A percentile compares a stretch with the other conserved stretches of the same genome.
phyloP scores from a whole-genome alignment of 2,329 filamentous ascomycete species.

The Teratosphaeria zuluensis region DNA sequence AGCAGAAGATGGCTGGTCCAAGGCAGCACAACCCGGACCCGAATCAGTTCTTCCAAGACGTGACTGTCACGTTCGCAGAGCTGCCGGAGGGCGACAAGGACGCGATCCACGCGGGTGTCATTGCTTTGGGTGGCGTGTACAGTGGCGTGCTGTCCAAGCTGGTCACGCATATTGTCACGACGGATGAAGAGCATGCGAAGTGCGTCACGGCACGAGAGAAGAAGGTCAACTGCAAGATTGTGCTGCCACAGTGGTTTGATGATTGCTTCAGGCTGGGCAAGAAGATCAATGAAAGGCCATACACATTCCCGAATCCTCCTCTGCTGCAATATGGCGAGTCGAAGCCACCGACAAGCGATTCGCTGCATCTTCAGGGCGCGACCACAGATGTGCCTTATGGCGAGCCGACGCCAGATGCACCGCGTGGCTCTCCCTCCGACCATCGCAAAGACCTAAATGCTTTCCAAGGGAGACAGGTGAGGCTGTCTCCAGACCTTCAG shows the following conservation, averaged over 20 bases:
- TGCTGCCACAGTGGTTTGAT: slow-evolving; percentile 96
- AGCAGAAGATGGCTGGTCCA: slow-evolving; percentile 62
- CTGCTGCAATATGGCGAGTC: slow-evolving; percentile 45
- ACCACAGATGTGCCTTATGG: slow-evolving; percentile 37
- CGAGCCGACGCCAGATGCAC: slow-evolving; percentile 30
- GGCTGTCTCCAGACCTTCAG: slow-evolving; percentile 65
- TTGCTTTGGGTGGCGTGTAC: slow-evolving; percentile 82
- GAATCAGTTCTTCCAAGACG: slow-evolving; percentile 76
- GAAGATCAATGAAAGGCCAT: slow-evolving; percentile 80
- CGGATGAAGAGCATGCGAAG: slow-evolving; percentile 65
- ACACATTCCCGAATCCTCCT: slow-evolving; percentile 75
- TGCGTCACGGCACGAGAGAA: slow-evolving; percentile 54
- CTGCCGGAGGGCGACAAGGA: slow-evolving; percentile 82
- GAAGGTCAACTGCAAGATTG: slow-evolving; percentile 64
- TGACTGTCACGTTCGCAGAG: slow-evolving; percentile 73
- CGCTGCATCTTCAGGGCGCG: slow-evolving; percentile 54
- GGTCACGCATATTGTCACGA: slow-evolving; percentile 81
- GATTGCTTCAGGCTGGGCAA: slow-evolving; percentile 90
- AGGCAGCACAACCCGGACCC: slow-evolving; percentile 87
- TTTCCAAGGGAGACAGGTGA: slow-evolving; percentile 67
- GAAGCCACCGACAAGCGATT: slow-evolving; percentile 10
- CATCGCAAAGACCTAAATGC: slow-evolving; percentile 52
- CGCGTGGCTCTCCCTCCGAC: slow-evolving; percentile 29
- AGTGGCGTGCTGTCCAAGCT: slow-evolving; percentile 59
- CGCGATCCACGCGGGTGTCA: slow-evolving; percentile 77